A percentile compares a stretch with the other conserved stretches of the same genome.
These are phyloP conservation scores for Pistacia integerrima DNA, from an alignment of 345 rosid genomes.

Conservation along the genomic window DNA sequence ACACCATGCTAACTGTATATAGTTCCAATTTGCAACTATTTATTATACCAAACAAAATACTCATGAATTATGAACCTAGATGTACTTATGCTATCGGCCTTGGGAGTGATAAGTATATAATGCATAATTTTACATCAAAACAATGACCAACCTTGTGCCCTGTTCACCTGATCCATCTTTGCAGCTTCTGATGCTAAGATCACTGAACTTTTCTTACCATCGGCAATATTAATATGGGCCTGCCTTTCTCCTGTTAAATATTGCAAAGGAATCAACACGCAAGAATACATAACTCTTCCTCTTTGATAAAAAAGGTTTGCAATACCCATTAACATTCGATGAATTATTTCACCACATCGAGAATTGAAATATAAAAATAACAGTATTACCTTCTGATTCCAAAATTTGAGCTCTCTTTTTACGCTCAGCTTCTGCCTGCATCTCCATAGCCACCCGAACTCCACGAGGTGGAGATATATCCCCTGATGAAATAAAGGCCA, in stretches of 20 bases:
- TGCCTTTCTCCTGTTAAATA: constrained; percentile 59
- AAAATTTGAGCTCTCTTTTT: constrained; percentile 91
- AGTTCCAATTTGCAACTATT: neutral
- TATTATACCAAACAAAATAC: neutral
- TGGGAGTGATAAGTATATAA: neutral
- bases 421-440: constrained; percentile 99
- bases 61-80: neutral
- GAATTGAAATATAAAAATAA: neutral
- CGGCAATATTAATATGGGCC: constrained; percentile 77
- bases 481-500: constrained; percentile 52
- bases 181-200: constrained; percentile 79
- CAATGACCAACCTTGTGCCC: constrained; percentile 59
- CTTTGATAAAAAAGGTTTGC: neutral
- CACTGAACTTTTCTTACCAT: constrained; percentile 71
- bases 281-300: neutral
- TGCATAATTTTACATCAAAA: neutral
- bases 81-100: neutral
- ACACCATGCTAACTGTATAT: neutral
- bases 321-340: neutral
- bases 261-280: constrained; percentile 1
- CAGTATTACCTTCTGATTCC: constrained; percentile 69
- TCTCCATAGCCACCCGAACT: constrained; percentile 94
- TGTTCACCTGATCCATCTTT: constrained; percentile 65
- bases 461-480: constrained; percentile 96
- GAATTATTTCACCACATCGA: neutral